Evolutionary conservation across 176 grass and related monocot species (phyloP).

Genomic region (Dendrocalamus sinicus): DNA sequence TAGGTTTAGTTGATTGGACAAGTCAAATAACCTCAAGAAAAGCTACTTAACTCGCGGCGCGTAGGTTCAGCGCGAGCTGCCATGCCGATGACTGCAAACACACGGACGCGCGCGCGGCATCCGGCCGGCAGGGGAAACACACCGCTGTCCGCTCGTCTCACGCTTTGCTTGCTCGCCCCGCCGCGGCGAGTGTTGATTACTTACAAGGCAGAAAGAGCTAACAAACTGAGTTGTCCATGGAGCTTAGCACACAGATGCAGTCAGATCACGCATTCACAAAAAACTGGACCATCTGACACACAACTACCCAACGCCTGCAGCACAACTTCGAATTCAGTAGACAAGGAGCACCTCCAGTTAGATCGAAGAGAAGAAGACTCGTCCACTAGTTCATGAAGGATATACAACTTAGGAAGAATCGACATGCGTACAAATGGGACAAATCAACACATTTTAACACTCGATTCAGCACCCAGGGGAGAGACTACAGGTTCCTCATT

Average conservation of each 20-base stretch:
- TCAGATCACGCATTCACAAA: background rate
- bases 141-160: background rate
- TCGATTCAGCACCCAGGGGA: background rate
- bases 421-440: background rate
- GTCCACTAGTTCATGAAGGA: constrained; percentile 20
- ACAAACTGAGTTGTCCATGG: background rate
- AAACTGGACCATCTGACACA: background rate
- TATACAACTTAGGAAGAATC: constrained; percentile 27
- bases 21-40: background rate
- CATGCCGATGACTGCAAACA: background rate
- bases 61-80: background rate
- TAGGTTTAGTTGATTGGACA: background rate
- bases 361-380: background rate
- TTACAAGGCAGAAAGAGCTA: background rate
- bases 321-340: background rate
- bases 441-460: background rate
- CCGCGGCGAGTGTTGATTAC: background rate
- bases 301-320: background rate
- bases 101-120: background rate
- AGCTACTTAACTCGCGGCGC: background rate
- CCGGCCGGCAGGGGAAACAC: background rate
- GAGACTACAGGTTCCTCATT: constrained; percentile 45
- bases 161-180: background rate
- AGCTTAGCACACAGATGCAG: background rate
- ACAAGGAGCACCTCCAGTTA: background rate